Base-by-base conservation (phyloP, 108 stramenopile species). In the Mediolabrus comicus region DNA sequence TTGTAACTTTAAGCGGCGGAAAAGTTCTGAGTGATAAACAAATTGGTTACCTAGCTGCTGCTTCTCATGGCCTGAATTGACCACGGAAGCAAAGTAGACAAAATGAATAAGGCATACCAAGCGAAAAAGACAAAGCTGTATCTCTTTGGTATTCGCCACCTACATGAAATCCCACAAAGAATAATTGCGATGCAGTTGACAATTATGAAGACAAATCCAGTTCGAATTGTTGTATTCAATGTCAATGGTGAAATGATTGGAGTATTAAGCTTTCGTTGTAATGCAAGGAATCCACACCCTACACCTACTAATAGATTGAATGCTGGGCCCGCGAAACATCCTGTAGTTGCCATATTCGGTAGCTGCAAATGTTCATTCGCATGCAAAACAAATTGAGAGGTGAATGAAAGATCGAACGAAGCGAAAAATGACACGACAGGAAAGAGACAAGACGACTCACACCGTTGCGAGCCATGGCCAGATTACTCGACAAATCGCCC, bases 291-390 rank as follows among this genome's bases (percentile, higher is more conserved):
- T 22, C 78, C 78, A 36, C 53, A 34, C 16, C 75, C 90, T 0
- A 84, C 59, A 3, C 90, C 90, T 24, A 93, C 70, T 13, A 90
- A 62, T 13, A 93, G 31, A 66, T 93, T 93, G 84, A 93, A 92
- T 0, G 88, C 70, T 9, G 92, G 92, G 25, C 83, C 79, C 0
- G 79, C 79, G 53, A 78, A 82, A 11, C 19, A 57, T 12, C 66
- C 72, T 19, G 80, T 84, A 11, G 80, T 84, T n/a, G 75, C 79
- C 71, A 81, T 75, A 35, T 77, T 69, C 19, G 76, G 76, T 46
- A 70, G 64, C 0, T n/a, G n/a, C n/a, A n/a, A n/a, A n/a, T n/a
- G n/a, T n/a, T n/a, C n/a, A n/a, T n/a, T n/a, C n/a, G n/a, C n/a
- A n/a, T n/a, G n/a, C n/a, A n/a, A n/a, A n/a, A n/a, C n/a, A n/a